Base-by-base conservation (phyloP, 2,329 filamentous ascomycete species). In the Aphanocladium album region DNA sequence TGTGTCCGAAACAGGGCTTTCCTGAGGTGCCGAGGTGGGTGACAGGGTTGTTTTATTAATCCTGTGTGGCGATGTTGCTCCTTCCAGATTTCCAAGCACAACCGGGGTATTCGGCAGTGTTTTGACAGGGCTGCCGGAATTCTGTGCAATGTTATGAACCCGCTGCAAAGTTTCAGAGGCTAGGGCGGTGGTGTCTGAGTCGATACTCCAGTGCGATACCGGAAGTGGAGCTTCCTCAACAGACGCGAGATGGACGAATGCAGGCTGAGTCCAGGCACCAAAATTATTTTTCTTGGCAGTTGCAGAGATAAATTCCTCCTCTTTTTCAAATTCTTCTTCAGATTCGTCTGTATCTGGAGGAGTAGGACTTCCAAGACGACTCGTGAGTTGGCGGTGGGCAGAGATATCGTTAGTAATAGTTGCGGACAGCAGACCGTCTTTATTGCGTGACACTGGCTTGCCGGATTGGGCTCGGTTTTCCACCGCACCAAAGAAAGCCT, bases 331-430 rank as follows among this genome's bases (percentile, higher is more conserved):
- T 37, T 72, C 73, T 63, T 65, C 65, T 50, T 77, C 77, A n/a
- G 77, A 77, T 56, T 77, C 73, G 60, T 82, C 77, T 17, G 78
- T 83, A 57, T 84, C 81, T 8, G 81, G 79, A 54, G 82, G 82
- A 51, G 82, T 85, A 35, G 81, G 80, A 64, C 80, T 84, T 41
- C 75, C 78, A 3, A 83, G 66, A 58, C 76, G 73, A 11, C 72
- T 70, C 5, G 30, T 23, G 27, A 35, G 45, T 30, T 58, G 55
- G 46, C 55, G 55, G 57, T 37, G 57, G 39, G 47, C 39, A 39
- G 49, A 37, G 41, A 46, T 33, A 60, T 59, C 51, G 25, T 62
- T 47, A 60, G 52, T 74, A 74, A 53, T 52, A 45, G 56, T 52
- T 23, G 37, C 75, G 67, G 56, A 77, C 62, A 54, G 66, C 39